phyloP scores from a whole-genome alignment of 805 yeast genomes.

The Sugiyamaella chiloensis region DNA sequence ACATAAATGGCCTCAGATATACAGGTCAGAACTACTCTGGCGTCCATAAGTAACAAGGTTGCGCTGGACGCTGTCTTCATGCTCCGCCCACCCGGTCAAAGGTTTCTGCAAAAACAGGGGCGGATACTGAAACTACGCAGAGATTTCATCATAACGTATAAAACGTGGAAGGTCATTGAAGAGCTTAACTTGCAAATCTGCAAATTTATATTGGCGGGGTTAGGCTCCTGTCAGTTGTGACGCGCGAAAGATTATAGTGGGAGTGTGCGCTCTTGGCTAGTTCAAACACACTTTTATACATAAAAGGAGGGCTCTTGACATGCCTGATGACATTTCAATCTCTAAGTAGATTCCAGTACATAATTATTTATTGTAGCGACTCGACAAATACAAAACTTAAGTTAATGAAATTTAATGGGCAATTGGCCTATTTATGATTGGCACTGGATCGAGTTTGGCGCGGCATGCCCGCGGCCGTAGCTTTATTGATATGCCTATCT shows the following conservation, averaged over 20 bases:
- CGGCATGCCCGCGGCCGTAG: background rate
- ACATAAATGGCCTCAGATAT: background rate
- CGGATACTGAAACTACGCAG: constrained; percentile 27
- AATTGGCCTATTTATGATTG: too few relatives aligned
- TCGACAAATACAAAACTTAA: too few relatives aligned
- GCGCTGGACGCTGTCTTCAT: constrained; percentile 33
- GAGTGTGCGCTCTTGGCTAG: too few relatives aligned
- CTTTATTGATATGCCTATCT: too few relatives aligned
- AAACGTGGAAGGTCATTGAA: constrained; percentile 34
- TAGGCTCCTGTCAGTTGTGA: too few relatives aligned
- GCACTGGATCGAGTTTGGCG: background rate
- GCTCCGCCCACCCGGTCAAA: constrained; percentile 32
- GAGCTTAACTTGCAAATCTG: constrained; percentile 8
- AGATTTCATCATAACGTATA: constrained; percentile 32
- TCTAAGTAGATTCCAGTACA: too few relatives aligned
- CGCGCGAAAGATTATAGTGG: too few relatives aligned
- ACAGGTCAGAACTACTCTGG: constrained; percentile 16
- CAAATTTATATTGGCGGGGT: background rate
- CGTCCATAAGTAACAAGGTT: constrained; percentile 31
- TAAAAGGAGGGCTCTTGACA: too few relatives aligned
- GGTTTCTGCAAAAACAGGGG: constrained; percentile 24
- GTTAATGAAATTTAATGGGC: too few relatives aligned
- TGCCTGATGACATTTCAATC: too few relatives aligned
- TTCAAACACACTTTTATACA: too few relatives aligned
- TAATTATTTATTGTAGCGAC: too few relatives aligned